Percentiles rank a stretch among this genome's conserved stretches.
Conservation (phyloP, 495 filamentous ascomycete species). For the Corynascus novoguineensis region DNA sequence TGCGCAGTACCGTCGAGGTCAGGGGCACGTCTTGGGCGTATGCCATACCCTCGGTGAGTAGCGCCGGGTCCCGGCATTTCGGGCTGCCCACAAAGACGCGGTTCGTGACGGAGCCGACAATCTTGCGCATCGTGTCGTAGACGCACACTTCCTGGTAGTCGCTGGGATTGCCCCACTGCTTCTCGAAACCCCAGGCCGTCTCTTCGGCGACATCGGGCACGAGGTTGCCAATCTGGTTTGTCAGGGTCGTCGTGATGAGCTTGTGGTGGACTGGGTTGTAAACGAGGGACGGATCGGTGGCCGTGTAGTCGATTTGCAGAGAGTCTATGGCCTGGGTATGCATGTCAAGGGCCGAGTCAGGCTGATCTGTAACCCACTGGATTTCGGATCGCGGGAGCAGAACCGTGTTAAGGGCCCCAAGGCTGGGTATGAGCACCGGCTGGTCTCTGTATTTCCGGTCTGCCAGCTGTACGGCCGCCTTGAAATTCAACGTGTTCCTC, state of each 20-base stretch:
- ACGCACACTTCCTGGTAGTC: conserved; percentile 34
- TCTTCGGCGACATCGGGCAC: conserved; percentile 42
- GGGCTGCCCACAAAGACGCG: conserved; percentile 35
- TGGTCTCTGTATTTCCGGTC: conserved; percentile 25
- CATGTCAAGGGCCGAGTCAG: conserved; percentile 36
- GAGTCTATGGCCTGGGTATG: conserved; percentile 27
- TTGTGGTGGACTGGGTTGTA: conserved; percentile 32
- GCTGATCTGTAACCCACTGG: conserved; percentile 42
- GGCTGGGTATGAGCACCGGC: conserved; percentile 28
- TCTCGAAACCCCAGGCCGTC: conserved; percentile 27
- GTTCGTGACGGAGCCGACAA: conserved; percentile 34
- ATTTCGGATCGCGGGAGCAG: conserved; percentile 37
- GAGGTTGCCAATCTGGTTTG: conserved; percentile 36
- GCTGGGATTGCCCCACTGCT: conserved; percentile 32
- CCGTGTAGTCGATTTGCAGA: conserved; percentile 37
- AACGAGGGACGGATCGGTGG: conserved; percentile 31
- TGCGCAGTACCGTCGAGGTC: conserved; percentile 28
- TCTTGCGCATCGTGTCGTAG: conserved; percentile 32
- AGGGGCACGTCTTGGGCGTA: conserved; percentile 39
- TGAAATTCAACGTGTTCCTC: conserved; percentile 33
- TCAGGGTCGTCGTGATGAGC: conserved; percentile 35
- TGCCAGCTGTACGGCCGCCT: conserved; percentile 24
- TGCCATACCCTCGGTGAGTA: conserved; percentile 36
- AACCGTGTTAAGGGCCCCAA: conserved; percentile 25
- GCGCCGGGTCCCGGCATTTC: conserved; percentile 29